Evolutionary conservation across 352 stramenopile genomes (phyloP), one percentile per base, ranked within the genome.

Genomic region (Phytophthora ohioensis): DNA sequence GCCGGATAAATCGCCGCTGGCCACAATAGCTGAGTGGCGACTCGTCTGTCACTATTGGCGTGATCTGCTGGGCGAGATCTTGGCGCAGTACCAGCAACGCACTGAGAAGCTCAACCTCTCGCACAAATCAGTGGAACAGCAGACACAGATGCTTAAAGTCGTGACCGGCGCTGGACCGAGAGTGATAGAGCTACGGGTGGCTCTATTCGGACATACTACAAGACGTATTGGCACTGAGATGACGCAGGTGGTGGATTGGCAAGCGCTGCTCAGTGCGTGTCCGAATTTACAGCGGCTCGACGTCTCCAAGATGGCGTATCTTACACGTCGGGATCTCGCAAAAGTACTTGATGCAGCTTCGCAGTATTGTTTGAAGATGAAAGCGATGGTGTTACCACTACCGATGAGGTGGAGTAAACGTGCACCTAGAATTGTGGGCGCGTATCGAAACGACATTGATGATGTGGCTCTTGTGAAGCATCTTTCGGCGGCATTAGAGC

Each of bases 181-280:
- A 39, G 68, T 89, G 17, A 61, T 78, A 30, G 81, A 89, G 42
- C 49, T 89, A 5, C 71, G 79, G 7, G 49, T 89, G 11, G 77
- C 69, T n/a, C 68, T 89, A 27, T 89, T 87, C 41, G 79, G 81
- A 9, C 81, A 89, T 41, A 73, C 67, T n/a, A 73, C 73, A n/a
- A 30, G 48, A n/a, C 51, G 62, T 36, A 27, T 73, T 4, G 74
- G 66, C 5, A 53, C 80, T 3, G 69, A 81, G 7, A 67, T 63
- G 46, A 77, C 78, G 17, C 58, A 81, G 30, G 49, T 67, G 10
- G 68, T 73, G 61, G 70, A 86, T 27, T 90, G 81, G 81, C 55
- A 68, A 12, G 49, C 64, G 13, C 13, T 90, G 43, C 64, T 90
- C 3, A 49, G 54, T 27, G 49, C 55, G 2, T 84, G 79, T 17